phyloP scores from a whole-genome alignment of 495 filamentous ascomycete genomes.

The Tricharina praecox region DNA sequence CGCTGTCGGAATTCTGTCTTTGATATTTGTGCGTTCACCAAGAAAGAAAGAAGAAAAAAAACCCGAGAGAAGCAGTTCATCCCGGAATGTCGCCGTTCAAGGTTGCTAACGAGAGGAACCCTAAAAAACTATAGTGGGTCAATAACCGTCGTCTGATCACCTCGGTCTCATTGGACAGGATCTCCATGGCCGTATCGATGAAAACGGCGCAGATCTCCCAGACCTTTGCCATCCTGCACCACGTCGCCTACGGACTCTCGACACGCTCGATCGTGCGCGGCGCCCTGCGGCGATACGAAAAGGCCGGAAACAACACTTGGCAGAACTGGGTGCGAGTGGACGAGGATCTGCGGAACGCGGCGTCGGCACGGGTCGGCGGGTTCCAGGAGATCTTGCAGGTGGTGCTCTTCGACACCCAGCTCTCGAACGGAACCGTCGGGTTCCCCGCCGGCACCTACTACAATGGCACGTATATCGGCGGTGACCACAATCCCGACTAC shows the following conservation, averaged over 20 bases:
- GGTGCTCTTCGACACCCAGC: constrained; percentile 35
- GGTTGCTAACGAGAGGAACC: too few species aligned
- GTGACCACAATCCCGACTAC: constrained; percentile 8
- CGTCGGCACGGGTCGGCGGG: constrained; percentile 30
- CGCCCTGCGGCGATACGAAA: constrained; percentile 37
- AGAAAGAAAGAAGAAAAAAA: too few species aligned
- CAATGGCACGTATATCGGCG: constrained; percentile 1
- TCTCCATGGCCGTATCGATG: constrained; percentile 64
- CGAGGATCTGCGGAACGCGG: constrained; percentile 37
- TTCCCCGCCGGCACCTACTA: constrained; percentile 10
- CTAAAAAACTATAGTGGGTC: constrained; percentile 37
- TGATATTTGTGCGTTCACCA: constrained; percentile 39
- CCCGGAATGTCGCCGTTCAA: too few species aligned
- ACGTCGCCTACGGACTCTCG: constrained; percentile 37
- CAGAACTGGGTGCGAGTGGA: constrained; percentile 37
- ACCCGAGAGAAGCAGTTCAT: too few species aligned
- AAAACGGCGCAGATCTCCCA: constrained; percentile 62
- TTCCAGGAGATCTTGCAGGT: constrained; percentile 34
- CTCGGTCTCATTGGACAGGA: constrained; percentile 29
- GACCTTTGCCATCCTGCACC: constrained; percentile 34
- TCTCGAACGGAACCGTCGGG: constrained; percentile 24
- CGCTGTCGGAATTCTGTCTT: constrained; percentile 42
- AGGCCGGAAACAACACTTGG: constrained; percentile 33
- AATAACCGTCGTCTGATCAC: constrained; percentile 47
- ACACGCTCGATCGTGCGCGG: constrained; percentile 42